Base-by-base conservation (phyloP, 169 alveolate species). In the Hammondia hammondi region DNA sequence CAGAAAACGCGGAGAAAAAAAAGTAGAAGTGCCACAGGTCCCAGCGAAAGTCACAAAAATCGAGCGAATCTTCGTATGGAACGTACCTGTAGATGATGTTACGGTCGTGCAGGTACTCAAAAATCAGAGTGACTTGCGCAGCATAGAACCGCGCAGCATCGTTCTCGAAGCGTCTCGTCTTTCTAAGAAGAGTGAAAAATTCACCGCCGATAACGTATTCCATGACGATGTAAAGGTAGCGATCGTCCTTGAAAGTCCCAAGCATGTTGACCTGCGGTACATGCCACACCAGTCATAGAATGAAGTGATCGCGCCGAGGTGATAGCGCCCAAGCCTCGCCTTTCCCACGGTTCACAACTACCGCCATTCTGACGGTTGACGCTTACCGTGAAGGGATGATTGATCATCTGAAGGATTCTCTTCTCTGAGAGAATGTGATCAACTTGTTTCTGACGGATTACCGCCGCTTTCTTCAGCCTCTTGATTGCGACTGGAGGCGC, bases 21-120 rank as follows among this genome's bases (percentile, higher is more conserved):
- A 6, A 6, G 32, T 67, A 14, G 77, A 21, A 14, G 24, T 7
- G 77, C 27, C 77, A 21, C 43, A 52, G 19, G 32, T 67, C 85
- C 32, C 43, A 32, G 46, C 85, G 85, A 46, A 35, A 7, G 39
- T 27, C 70, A 17, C 39, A n/a, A 17, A n/a, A 17, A 73, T 67
- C 12, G 32, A 67, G 35, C 12, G 6, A 67, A 27, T 29, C 32
- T 27, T 67, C 12, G 48, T 24, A 67, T n/a, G 29, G 4, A 37
- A n/a, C 92, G 19, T 93, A 95, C 96, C 99, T 95, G 96, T 98
- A 98, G 27, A 99, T 97, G 88, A 99, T 98, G 91, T 98, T 97
- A 95, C 98, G 97, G 71, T 97, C 96, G 93, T 98, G 99, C 85
- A 98, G 94, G 95, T 99, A 98, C 96, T 99, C 99, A 94, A 99